Conservation (phyloP, 192 early-diverging fungal genomes). For the Backusella luteola region DNA sequence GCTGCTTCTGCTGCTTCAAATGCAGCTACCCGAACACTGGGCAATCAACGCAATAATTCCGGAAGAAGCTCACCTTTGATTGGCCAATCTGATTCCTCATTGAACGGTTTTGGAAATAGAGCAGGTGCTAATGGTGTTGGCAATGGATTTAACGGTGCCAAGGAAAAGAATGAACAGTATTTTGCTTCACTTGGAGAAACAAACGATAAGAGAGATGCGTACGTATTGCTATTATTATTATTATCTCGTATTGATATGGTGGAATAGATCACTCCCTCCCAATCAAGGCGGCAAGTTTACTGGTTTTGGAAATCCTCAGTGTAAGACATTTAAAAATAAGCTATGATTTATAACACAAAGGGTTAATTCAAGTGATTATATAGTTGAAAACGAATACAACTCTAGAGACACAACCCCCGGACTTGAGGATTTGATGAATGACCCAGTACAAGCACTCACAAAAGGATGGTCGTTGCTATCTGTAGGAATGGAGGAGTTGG, state of each 20-base stretch:
- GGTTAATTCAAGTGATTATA: not conserved
- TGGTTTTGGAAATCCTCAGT: slow-evolving; percentile 67
- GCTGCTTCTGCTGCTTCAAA: not conserved
- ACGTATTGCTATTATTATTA: slow-evolving; percentile 4
- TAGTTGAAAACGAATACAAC: slow-evolving; percentile 22
- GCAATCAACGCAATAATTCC: not conserved
- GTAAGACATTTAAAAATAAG: slow-evolving; percentile 15
- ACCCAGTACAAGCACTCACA: slow-evolving; percentile 62
- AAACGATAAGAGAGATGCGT: slow-evolving; percentile 57
- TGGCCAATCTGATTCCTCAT: not conserved
- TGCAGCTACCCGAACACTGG: slow-evolving; percentile 23
- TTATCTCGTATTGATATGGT: not conserved
- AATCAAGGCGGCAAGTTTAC: slow-evolving; percentile 76
- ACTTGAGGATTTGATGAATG: slow-evolving; percentile 63
- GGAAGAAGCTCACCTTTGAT: not conserved
- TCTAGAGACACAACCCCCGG: slow-evolving; percentile 33
- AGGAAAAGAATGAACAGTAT: slow-evolving; percentile 71
- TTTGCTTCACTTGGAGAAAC: slow-evolving; percentile 61
- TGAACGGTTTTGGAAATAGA: not conserved
- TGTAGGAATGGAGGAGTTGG: slow-evolving; percentile 45
- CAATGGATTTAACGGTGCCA: slow-evolving; percentile 43
- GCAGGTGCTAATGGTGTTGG: not conserved
- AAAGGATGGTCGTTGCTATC: slow-evolving; percentile 69
- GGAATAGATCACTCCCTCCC: slow-evolving; percentile 46
- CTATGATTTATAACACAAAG: not conserved